Evolutionary conservation across 2,329 filamentous ascomycete genomes (phyloP).

Genomic region (Botrytis sinoallii): DNA sequence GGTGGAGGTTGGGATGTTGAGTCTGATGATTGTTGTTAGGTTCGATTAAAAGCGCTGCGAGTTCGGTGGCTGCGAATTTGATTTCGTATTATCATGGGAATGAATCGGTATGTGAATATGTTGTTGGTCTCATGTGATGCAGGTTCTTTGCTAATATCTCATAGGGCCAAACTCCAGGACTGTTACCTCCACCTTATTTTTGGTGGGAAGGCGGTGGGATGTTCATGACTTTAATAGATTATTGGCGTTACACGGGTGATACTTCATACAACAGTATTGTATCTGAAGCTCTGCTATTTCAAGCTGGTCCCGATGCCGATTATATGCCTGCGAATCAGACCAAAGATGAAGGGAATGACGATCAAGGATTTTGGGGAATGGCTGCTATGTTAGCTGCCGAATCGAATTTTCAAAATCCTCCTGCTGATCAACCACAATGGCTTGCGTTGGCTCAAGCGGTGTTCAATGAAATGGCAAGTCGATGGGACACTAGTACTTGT

Average conservation of each 20-base stretch:
- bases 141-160: slow-evolving; percentile 42
- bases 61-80: slow-evolving; percentile 45
- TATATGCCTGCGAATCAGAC: slow-evolving; percentile 76
- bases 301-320: slow-evolving; percentile 67
- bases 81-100: slow-evolving; percentile 53
- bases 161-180: slow-evolving; percentile 48
- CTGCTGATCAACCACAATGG: slow-evolving; percentile 57
- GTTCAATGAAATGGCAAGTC: slow-evolving; percentile 71
- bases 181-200: slow-evolving; percentile 47
- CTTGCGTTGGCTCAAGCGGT: slow-evolving; percentile 72
- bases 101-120: slow-evolving; percentile 39
- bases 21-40: slow-evolving; percentile 25
- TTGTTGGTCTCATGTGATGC: slow-evolving; percentile 40
- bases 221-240: slow-evolving; percentile 69
- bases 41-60: slow-evolving; percentile 39
- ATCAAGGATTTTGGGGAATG: slow-evolving; percentile 71
- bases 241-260: slow-evolving; percentile 80
- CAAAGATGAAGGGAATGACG: slow-evolving; percentile 60
- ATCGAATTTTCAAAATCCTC: slow-evolving; percentile 57
- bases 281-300: slow-evolving; percentile 69
- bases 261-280: slow-evolving; percentile 57
- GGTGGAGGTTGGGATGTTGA: background rate
- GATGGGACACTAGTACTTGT: slow-evolving; percentile 69
- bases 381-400: slow-evolving; percentile 69
- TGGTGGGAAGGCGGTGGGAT: slow-evolving; percentile 72